Evolutionary conservation across 75 land plant species (phyloP).

Genomic region (Ceratopteris richardii): DNA sequence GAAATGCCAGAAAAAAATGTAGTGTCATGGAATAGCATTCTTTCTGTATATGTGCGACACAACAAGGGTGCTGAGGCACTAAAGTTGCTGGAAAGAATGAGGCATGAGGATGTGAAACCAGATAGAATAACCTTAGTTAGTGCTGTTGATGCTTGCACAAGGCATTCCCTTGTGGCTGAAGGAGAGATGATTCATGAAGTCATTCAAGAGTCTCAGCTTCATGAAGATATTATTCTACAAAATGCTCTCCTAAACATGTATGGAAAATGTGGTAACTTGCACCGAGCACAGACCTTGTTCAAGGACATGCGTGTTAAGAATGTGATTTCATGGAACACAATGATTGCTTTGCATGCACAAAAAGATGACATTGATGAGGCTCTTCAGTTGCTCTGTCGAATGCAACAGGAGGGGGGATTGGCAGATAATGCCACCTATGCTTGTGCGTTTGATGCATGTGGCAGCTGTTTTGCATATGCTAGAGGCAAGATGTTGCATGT

Average conservation of each 20-base stretch:
- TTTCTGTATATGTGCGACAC: conserved; percentile 22
- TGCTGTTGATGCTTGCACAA: not conserved
- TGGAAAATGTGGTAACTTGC: conserved; percentile 6
- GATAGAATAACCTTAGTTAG: conserved; percentile 1
- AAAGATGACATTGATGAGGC: conserved; percentile 11
- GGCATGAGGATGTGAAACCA: conserved; percentile 1
- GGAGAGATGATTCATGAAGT: conserved; percentile 4
- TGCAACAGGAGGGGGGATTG: conserved; percentile 19
- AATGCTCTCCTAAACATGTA: conserved; percentile 2
- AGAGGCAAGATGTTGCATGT: conserved; percentile 30
- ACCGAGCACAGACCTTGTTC: conserved; percentile 18
- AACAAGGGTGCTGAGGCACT: conserved; percentile 13
- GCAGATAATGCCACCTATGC: conserved; percentile 26
- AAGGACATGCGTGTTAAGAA: conserved; percentile 29
- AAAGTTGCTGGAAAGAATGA: conserved; percentile 13
- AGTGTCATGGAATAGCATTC: conserved; percentile 23
- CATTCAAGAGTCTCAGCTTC: not conserved
- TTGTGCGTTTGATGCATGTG: conserved; percentile 23
- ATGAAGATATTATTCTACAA: not conserved
- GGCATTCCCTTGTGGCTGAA: not conserved
- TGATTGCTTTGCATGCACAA: conserved; percentile 27
- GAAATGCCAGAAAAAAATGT: conserved; percentile 22
- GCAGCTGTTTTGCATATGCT: conserved; percentile 1
- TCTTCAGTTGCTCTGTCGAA: conserved; percentile 23
- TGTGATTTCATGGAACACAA: conserved; percentile 40